These are phyloP conservation scores for Dactylellina leptospora DNA, from an alignment of 2,329 filamentous ascomycete genomes.

Conservation along the genomic window DNA sequence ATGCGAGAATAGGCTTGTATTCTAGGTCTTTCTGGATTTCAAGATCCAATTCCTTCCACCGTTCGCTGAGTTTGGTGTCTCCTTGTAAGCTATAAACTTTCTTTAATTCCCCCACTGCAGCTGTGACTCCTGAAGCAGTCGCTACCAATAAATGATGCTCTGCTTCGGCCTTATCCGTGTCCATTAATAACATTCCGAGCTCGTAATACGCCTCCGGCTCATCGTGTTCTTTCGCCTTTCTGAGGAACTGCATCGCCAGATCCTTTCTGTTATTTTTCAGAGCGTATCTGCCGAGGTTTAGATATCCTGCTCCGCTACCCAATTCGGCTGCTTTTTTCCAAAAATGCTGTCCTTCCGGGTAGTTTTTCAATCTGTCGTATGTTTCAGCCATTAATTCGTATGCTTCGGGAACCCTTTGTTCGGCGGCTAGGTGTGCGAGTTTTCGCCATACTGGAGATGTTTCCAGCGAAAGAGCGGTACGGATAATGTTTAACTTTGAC, in stretches of 20 bases:
- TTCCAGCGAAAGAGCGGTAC: slow-evolving; percentile 10
- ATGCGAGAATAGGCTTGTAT: no score
- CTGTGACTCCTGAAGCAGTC: slow-evolving; percentile 7
- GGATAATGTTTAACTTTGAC: slow-evolving; percentile 1
- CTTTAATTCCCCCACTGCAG: slow-evolving; percentile 22
- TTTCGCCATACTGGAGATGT: slow-evolving; percentile 10
- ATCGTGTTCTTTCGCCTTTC: slow-evolving; percentile 40
- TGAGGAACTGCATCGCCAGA: slow-evolving; percentile 51
- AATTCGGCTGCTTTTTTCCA: slow-evolving; percentile 36
- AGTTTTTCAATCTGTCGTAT: slow-evolving; percentile 4
- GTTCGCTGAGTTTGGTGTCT: slow-evolving; percentile 6
- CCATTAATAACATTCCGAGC: slow-evolving; percentile 47
- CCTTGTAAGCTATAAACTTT: slow-evolving; percentile 34
- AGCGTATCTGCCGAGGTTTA: slow-evolving; percentile 20
- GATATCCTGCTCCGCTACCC: slow-evolving; percentile 27
- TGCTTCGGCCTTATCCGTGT: slow-evolving; percentile 39
- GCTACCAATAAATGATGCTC: slow-evolving; percentile 42
- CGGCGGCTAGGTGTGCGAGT: slow-evolving; percentile 8
- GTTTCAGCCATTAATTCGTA: slow-evolving; percentile 39
- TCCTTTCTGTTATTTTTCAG: slow-evolving; percentile 6
- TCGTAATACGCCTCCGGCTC: slow-evolving; percentile 53
- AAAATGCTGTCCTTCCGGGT: slow-evolving; percentile 1
- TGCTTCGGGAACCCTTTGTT: slow-evolving; percentile 19
- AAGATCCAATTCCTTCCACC: slow-evolving; percentile 15
- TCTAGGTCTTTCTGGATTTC: slow-evolving; percentile 24